Evolutionary conservation across 2,329 filamentous ascomycete genomes (phyloP).

Genomic region (Cordyceps javanica): DNA sequence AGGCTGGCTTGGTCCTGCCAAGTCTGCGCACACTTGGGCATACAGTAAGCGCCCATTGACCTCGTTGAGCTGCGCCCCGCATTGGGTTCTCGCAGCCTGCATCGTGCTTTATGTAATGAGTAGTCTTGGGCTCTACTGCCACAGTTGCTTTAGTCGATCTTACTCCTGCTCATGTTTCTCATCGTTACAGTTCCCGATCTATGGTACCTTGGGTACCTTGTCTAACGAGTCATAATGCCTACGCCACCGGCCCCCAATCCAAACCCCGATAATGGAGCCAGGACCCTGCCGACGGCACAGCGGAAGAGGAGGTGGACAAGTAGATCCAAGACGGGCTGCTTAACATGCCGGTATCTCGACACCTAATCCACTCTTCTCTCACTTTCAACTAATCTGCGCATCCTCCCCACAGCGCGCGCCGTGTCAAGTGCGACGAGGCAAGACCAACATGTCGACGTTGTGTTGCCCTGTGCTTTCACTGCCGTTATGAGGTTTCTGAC

Average conservation of each 20-base stretch:
- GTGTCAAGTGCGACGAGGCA: not conserved
- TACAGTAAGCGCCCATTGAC: no score
- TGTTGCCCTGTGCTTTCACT: not conserved
- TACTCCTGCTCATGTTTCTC: no score
- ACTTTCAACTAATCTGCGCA: not conserved
- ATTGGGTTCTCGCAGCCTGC: no score
- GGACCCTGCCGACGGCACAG: not conserved
- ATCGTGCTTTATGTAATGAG: no score
- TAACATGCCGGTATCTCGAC: not conserved
- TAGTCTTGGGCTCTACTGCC: no score
- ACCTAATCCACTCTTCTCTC: not conserved
- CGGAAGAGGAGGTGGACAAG: not conserved
- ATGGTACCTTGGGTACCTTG: no score
- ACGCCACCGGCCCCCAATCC: not conserved
- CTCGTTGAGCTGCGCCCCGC: no score
- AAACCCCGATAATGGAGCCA: not conserved
- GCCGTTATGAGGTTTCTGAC: not conserved
- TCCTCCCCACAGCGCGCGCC: not conserved
- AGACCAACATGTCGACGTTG: not conserved
- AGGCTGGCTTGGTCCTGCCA: no score
- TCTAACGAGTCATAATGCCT: not conserved
- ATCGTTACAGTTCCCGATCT: no score
- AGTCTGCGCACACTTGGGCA: no score
- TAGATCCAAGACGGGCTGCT: not conserved
- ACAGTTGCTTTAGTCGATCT: no score